Conservation (phyloP, 208 protist species). For the Wallacemonas sp. region DNA sequence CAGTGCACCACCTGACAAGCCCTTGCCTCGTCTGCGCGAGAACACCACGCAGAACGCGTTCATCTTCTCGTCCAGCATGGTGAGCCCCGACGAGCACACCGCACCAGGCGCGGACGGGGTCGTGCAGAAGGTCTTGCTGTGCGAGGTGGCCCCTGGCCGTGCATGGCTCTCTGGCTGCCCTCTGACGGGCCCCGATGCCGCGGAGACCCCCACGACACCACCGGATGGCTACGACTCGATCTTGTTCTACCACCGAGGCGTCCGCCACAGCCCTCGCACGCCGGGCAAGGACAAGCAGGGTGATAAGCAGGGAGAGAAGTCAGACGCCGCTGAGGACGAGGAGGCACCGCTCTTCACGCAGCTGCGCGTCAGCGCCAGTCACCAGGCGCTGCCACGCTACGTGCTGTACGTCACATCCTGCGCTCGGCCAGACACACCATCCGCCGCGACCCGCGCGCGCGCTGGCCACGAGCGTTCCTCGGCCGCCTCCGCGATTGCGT, state of each 20-base stretch:
- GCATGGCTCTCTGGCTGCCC: conserved; percentile 36
- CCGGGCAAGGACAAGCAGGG: neutral
- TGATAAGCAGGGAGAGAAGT: too few relatives aligned
- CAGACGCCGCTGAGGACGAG: too few relatives aligned
- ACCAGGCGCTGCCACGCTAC: conserved; percentile 76
- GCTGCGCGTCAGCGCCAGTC: conserved; percentile 48
- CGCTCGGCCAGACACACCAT: neutral
- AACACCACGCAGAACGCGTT: conserved; percentile 40
- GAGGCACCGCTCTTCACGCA: conserved; percentile 31
- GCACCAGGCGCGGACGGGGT: conserved; percentile 15
- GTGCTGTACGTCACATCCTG: conserved; percentile 40
- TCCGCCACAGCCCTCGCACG: neutral
- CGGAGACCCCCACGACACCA: conserved; percentile 4
- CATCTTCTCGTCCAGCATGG: conserved; percentile 65
- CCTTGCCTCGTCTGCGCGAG: neutral
- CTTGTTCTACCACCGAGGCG: conserved; percentile 21
- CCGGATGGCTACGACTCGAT: conserved; percentile 51
- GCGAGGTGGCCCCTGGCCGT: conserved; percentile 63
- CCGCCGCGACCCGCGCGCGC: neutral
- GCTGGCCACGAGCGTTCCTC: neutral
- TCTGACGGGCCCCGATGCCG: conserved; percentile 14
- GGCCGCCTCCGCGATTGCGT: neutral
- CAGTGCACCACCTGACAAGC: neutral
- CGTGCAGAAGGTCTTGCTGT: conserved; percentile 62
- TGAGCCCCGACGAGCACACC: conserved; percentile 34